Base-by-base conservation (phyloP, 306 rosid genomes). In the Malus fusca region DNA sequence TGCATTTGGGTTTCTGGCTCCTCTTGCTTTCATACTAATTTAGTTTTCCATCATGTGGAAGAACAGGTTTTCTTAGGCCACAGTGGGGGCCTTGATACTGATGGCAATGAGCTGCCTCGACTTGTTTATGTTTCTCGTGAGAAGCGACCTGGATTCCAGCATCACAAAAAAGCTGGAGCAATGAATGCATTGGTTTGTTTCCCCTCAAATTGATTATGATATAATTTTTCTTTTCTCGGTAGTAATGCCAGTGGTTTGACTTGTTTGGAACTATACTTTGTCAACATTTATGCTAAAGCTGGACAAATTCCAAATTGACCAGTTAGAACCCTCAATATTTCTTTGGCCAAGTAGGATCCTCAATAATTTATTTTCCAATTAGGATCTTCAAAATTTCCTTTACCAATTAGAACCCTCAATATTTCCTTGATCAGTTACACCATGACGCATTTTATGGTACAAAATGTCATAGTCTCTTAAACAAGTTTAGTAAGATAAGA, bases 111-210 rank as follows among this genome's bases (percentile, higher is more conserved):
- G 81, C 89, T 96, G 14, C 99, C 99, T 28, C 90, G 99, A 82
- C 99, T 96, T 92, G 99, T 96, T 72, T 96, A 96, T 84, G 97
- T 90, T 84, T 96, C 98, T 85, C 99, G 98, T 92, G 99, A 96
- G 84, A 96, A 96, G 91, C 87, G 99, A 68, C 99, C 99, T 0
- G 98, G 98, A 79, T 96, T 96, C 87, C 98, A 96, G 86, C 99
- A 96, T 89, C 99, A 96, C 96, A 96, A 96, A 87, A 96, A 96
- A 77, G 99, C 99, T 22, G 99, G 99, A 89, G 98, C 97, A 75
- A 96, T 96, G 99, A 96, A 96, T 89, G 99, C 99, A 75, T 86
- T 96, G 99, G 99, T 96, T 64, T 75, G 96, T 87, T 42, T 43
- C 69, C 80, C 25, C 60, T 76, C 18, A 63, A 40, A 5, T 53